phyloP scores from a whole-genome alignment of 2,329 filamentous ascomycete genomes.

The Alternaria burnsii region DNA sequence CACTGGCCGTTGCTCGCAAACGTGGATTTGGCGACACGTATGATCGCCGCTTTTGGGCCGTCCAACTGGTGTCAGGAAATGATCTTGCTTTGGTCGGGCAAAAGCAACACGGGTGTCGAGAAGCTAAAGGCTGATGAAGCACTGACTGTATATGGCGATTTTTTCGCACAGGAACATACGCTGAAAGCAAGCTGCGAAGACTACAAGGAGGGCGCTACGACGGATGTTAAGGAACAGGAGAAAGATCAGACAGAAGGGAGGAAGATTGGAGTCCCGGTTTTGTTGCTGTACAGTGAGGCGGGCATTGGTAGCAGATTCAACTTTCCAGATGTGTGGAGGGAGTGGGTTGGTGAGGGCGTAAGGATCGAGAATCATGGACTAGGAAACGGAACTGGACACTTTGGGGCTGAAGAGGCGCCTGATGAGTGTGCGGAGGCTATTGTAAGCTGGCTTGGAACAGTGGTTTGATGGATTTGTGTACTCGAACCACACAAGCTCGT shows the following conservation, averaged over 20 bases:
- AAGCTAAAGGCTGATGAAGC: constrained; percentile 35
- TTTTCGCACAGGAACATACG: constrained; percentile 52
- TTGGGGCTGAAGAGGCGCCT: constrained; percentile 63
- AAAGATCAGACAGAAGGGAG: constrained; percentile 56
- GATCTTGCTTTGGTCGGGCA: constrained; percentile 50
- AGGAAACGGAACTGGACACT: constrained; percentile 62
- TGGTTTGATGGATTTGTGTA: neutral
- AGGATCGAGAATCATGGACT: constrained; percentile 60
- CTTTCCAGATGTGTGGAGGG: constrained; percentile 61
- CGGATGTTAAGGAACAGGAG: constrained; percentile 62
- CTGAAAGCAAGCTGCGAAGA: constrained; percentile 65
- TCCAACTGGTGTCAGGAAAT: constrained; percentile 50
- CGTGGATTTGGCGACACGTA: constrained; percentile 60
- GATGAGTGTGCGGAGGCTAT: constrained; percentile 51
- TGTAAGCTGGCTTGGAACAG: neutral
- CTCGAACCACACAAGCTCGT: neutral
- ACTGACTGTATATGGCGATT: constrained; percentile 55
- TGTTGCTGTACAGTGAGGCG: constrained; percentile 61
- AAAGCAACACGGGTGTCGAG: constrained; percentile 14
- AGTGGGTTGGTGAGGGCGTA: constrained; percentile 55
- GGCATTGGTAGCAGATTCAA: constrained; percentile 62
- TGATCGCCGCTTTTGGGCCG: constrained; percentile 55
- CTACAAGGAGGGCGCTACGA: constrained; percentile 62
- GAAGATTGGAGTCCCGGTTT: constrained; percentile 58
- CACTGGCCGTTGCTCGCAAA: constrained; percentile 70